These are phyloP conservation scores for Voacanga thouarsii DNA, from an alignment of 257 asterid species.

Conservation along the genomic window DNA sequence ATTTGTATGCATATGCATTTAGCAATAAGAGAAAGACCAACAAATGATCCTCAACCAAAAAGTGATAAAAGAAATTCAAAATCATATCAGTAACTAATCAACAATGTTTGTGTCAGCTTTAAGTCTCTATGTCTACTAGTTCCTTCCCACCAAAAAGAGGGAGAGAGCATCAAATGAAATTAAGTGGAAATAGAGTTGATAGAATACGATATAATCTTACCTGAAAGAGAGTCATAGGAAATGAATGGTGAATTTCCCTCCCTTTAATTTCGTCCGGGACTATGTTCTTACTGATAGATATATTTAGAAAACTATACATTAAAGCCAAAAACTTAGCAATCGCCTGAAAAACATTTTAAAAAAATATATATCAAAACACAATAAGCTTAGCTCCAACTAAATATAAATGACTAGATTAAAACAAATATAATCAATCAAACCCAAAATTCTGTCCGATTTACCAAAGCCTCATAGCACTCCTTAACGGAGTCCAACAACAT, in stretches of 20 bases:
- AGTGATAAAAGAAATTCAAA: too few species aligned
- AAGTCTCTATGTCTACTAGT: too few species aligned
- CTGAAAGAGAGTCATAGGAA: constrained; percentile 90
- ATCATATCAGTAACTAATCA: background rate
- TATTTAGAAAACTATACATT: constrained; percentile 66
- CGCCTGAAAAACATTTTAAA: constrained; percentile 43
- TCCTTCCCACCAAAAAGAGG: background rate
- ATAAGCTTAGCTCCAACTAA: background rate
- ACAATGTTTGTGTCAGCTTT: background rate
- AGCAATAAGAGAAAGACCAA: constrained; percentile 1
- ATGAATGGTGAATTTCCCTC: constrained; percentile 82
- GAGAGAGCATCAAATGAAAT: background rate
- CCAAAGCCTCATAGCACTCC: constrained; percentile 88
- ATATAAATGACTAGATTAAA: background rate
- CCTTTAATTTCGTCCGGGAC: constrained; percentile 94
- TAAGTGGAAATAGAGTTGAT: background rate
- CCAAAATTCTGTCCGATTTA: constrained; percentile 24
- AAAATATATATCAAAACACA: background rate
- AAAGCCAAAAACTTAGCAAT: constrained; percentile 82
- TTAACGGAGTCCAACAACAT: constrained; percentile 58
- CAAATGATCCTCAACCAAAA: background rate
- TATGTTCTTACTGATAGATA: constrained; percentile 57
- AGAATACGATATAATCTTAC: constrained; percentile 33
- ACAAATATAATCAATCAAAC: background rate
- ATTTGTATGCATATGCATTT: background rate